Evolutionary conservation across 208 protist species (phyloP), one percentile per base, ranked within the genome.

Genomic region (Trypanosoma avium): DNA sequence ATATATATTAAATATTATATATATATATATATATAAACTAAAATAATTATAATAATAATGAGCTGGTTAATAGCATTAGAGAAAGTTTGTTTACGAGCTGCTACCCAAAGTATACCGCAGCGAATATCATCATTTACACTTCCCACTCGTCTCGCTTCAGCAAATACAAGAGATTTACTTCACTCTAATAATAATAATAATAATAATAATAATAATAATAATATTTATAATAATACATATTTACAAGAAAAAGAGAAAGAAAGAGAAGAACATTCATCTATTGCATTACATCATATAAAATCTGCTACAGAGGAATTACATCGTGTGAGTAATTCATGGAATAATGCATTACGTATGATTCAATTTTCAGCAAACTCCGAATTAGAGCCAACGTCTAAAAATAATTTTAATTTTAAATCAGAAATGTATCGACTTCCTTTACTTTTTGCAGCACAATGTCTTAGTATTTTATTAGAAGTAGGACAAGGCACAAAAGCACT

Each of bases 41-140:
- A n/a, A n/a, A n/a, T n/a, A n/a, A n/a, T n/a, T n/a, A 33, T 13
- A 46, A 24, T 8, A 24, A 9, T 7, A 8, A 73, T 73, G 67
- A 73, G 67, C 49, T 73, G 67, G 67, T 27, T 73, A 2, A 56
- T 61, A 33, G 67, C 67, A 19, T 17, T 73, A 22, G 52, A 65
- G 50, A 55, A 53, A 4, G 53, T 67, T 3, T 49, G 33, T 6
- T 8, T 27, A 17, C 49, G 46, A 12, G 53, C 43, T 17, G 48
- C 40, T 3, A 12, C 15, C 21, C 29, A n/a, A n/a, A n/a, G 62
- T 3, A 43, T 53, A 0, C 15, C 52, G 2, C 40, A 17, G 12
- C 29, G 10, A 17, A 21, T 12, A 12, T 40, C 38, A 26, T 5
- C 22, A 15, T 22, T 29, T 22, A 15, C 33, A 33, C 27, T 52